Evolutionary conservation across 83 land plant genomes (phyloP), one percentile per base, ranked within the genome.

Genomic region (Picea mariana): DNA sequence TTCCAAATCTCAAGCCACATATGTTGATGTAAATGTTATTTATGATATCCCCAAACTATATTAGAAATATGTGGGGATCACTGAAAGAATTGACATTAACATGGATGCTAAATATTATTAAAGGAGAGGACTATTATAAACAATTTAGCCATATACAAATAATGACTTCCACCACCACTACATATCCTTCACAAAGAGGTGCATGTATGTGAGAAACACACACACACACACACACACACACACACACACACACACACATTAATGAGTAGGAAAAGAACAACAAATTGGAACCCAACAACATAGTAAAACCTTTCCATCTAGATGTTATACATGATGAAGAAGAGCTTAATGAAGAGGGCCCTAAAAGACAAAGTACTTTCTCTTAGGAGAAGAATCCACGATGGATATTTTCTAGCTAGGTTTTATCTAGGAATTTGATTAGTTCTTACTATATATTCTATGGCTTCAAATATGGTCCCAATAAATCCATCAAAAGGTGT

Each of bases 81-180:
- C 31, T 27, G 31, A 27, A 27, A 27, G 31, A 27, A 27, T 27
- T 27, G 31, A 27, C 31, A 27, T 27, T 27, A 27, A 27, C 31
- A 27, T 27, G 31, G 31, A 27, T 27, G 31, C 31, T 27, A 27
- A 27, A 27, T 27, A 27, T 27, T 27, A 27, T 27, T 27, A 27
- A 27, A 27, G 31, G 31, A 27, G 31, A 27, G 31, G 31, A 27
- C 31, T 27, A 27, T 27, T 27, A 27, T 27, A 27, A 27, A 85
- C 90, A 49, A 88, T 92, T 6, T 94, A 93, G 12, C 94, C 95
- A 34, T 92, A 91, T 7, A 94, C 93, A 83, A 87, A 93, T 90
- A 93, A 93, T 18, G 93, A 84, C 69, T 93, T 93, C 95, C 95
- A 93, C 95, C 95, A 93, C 95, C 95, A 93, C 42, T 84, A 84